phyloP scores from a whole-genome alignment of 352 stramenopile species.

The Elongisporangium senticosum region DNA sequence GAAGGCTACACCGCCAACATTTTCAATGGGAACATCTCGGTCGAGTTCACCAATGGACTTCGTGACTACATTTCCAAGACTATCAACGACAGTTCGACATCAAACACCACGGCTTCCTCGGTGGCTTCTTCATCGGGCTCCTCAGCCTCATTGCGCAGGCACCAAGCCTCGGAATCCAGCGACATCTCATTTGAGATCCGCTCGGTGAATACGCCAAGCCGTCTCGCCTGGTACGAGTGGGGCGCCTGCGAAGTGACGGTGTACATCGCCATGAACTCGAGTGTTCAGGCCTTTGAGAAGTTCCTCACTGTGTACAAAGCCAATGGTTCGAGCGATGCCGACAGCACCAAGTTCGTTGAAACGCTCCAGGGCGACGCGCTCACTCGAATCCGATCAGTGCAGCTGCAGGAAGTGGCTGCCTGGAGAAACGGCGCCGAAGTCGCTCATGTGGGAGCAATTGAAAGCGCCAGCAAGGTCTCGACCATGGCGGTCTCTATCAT shows the following conservation, averaged over 20 bases:
- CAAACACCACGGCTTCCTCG: background rate
- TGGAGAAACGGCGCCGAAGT: conserved; percentile 33
- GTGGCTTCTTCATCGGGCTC: background rate
- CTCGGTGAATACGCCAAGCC: conserved; percentile 18
- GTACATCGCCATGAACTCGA: conserved; percentile 32
- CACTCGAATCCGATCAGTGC: conserved; percentile 24
- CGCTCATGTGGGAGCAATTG: conserved; percentile 21
- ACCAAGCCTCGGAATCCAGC: background rate
- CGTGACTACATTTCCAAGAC: conserved; percentile 19
- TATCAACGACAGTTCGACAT: background rate
- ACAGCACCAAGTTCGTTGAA: conserved; percentile 17
- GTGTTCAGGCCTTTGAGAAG: conserved; percentile 28
- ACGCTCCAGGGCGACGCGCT: conserved; percentile 23
- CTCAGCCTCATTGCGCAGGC: background rate
- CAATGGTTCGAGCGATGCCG: conserved; percentile 2
- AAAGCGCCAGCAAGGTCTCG: conserved; percentile 11
- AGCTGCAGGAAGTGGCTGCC: conserved; percentile 26
- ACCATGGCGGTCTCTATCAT: conserved; percentile 19
- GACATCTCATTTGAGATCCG: conserved; percentile 28
- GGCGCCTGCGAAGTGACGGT: conserved; percentile 25
- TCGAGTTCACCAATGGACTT: conserved; percentile 25
- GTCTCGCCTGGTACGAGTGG: conserved; percentile 30
- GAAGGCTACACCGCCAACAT: conserved; percentile 40
- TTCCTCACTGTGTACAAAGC: conserved; percentile 30
- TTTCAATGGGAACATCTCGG: conserved; percentile 30